Conservation (phyloP, 768 basidiomycete species). For the Paxillus involutus region DNA sequence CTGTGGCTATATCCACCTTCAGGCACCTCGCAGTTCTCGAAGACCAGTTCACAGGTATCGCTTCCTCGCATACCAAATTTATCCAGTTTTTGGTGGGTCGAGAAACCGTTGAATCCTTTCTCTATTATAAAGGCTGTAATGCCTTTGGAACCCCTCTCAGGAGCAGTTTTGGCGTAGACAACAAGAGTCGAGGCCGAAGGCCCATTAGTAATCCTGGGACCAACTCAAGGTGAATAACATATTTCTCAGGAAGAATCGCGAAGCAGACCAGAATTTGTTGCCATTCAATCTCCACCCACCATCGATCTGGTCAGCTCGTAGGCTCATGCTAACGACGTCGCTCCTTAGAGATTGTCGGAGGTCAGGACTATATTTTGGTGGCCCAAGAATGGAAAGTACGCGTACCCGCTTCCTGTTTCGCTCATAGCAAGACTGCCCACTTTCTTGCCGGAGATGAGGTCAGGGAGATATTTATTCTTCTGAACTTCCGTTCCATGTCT, state of each 20-base stretch:
- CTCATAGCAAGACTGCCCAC: slow-evolving; percentile 95
- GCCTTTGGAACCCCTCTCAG: slow-evolving; percentile 76
- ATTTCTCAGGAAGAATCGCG: not conserved
- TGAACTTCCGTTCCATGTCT: slow-evolving; percentile 82
- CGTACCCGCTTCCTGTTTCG: slow-evolving; percentile 77
- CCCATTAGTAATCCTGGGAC: slow-evolving; percentile 88
- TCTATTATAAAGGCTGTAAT: slow-evolving; percentile 93
- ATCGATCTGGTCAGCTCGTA: slow-evolving; percentile 74
- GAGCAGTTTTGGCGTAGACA: slow-evolving; percentile 89
- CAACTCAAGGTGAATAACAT: not conserved
- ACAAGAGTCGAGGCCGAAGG: slow-evolving; percentile 88
- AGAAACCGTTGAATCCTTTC: slow-evolving; percentile 79
- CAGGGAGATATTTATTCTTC: slow-evolving; percentile 78
- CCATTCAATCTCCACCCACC: slow-evolving; percentile 84
- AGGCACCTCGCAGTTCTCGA: slow-evolving; percentile 88
- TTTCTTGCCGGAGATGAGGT: slow-evolving; percentile 76
- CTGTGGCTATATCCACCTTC: slow-evolving; percentile 53
- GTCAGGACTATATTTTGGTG: not conserved
- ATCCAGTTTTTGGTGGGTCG: slow-evolving; percentile 87
- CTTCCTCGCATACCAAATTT: slow-evolving; percentile 97
- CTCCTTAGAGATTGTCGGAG: slow-evolving; percentile 37
- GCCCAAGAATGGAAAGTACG: not conserved
- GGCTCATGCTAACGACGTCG: slow-evolving; percentile 93
- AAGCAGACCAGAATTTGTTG: slow-evolving; percentile 82
- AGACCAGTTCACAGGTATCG: slow-evolving; percentile 91